phyloP scores from a whole-genome alignment of 2,329 filamentous ascomycete species.

The Colletotrichum caudatum region DNA sequence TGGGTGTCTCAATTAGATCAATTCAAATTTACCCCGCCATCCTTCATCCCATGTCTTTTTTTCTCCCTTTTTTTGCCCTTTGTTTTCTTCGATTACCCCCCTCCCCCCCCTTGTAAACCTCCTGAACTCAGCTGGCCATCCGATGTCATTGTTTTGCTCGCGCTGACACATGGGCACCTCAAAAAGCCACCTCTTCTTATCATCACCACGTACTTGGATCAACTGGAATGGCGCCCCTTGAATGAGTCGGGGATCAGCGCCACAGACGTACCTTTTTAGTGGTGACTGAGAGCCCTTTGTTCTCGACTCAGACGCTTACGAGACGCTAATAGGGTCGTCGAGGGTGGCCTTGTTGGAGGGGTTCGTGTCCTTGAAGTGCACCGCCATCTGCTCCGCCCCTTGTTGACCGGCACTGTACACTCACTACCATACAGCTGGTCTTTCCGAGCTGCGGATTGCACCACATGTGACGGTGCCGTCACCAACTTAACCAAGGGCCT shows the following conservation, averaged over 20 bases:
- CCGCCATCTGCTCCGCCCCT: conserved; percentile 37
- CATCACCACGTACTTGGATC: not conserved
- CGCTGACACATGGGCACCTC: conserved; percentile 29
- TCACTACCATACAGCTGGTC: not conserved
- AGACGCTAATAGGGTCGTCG: conserved; percentile 29
- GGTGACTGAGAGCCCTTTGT: conserved; percentile 17
- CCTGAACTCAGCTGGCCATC: conserved; percentile 25
- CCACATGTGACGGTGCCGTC: conserved; percentile 24
- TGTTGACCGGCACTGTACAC: not conserved
- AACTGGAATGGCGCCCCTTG: not conserved
- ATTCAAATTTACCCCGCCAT: conserved; percentile 38
- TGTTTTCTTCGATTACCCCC: no score
- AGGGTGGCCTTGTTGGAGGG: conserved; percentile 16
- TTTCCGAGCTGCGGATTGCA: conserved; percentile 36
- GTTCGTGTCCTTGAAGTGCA: conserved; percentile 28
- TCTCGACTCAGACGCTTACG: conserved; percentile 23
- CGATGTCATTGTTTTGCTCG: conserved; percentile 30
- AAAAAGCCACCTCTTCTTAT: conserved; percentile 3
- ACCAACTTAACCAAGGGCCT: conserved; percentile 20
- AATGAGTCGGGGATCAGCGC: conserved; percentile 17
- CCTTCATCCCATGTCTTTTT: not conserved
- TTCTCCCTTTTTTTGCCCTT: no score
- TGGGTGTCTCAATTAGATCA: conserved; percentile 39
- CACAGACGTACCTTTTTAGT: conserved; percentile 20
- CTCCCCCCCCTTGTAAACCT: no score